These are phyloP conservation scores for Fusarium camptoceras DNA, from an alignment of 2,329 filamentous ascomycete species.

Conservation along the genomic window DNA sequence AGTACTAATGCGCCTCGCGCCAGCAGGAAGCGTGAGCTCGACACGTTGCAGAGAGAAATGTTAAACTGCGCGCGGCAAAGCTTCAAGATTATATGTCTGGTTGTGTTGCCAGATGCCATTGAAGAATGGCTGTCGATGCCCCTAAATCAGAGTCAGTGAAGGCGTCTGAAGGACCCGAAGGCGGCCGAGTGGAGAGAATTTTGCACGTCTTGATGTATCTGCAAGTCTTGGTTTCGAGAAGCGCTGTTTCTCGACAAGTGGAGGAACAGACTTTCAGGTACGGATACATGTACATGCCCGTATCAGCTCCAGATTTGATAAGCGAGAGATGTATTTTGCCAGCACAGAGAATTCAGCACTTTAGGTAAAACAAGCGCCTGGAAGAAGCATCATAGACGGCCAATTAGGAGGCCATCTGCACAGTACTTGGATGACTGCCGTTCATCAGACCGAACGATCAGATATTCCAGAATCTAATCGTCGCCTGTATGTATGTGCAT, in stretches of 20 bases:
- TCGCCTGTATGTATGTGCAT: slow-evolving; percentile 11
- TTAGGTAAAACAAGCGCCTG: slow-evolving; percentile 39
- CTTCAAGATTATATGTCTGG: slow-evolving; percentile 30
- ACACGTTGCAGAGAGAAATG: slow-evolving; percentile 27
- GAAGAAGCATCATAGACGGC: slow-evolving; percentile 25
- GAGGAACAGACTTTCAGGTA: slow-evolving; percentile 34
- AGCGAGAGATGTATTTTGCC: slow-evolving; percentile 23
- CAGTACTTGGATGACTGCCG: slow-evolving; percentile 7
- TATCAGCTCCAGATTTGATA: not conserved
- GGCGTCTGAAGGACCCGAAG: slow-evolving; percentile 10
- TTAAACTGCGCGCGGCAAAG: slow-evolving; percentile 31
- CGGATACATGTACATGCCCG: slow-evolving; percentile 16
- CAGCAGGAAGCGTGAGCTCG: slow-evolving; percentile 16
- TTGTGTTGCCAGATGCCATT: not conserved
- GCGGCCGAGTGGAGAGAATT: slow-evolving; percentile 35
- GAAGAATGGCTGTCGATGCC: slow-evolving; percentile 34
- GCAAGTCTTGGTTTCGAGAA: slow-evolving; percentile 45
- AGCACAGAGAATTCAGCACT: slow-evolving; percentile 11
- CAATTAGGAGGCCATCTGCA: slow-evolving; percentile 16
- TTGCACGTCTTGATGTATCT: slow-evolving; percentile 21
- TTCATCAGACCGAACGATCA: slow-evolving; percentile 10
- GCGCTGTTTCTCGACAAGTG: slow-evolving; percentile 28
- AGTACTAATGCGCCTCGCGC: slow-evolving; percentile 22
- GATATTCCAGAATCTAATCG: not conserved
- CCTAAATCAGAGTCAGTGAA: slow-evolving; percentile 4